Percentiles rank a stretch among this genome's conserved stretches.
Evolutionary conservation across 441 rosid species (phyloP).

Genomic region (Viola pubescens): DNA sequence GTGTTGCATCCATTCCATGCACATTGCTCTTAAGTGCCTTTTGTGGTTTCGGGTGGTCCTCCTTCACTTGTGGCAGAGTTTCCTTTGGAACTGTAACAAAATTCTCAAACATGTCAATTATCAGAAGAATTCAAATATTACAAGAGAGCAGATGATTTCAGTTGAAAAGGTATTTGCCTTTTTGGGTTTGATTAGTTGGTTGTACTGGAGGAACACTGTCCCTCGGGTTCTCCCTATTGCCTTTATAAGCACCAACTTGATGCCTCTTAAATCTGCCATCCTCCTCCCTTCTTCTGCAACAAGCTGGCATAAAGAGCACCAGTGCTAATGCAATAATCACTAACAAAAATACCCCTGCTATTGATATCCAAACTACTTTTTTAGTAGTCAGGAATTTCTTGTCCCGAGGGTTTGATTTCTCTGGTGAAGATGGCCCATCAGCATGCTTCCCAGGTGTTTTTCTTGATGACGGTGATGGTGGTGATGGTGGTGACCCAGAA

Average conservation of each 20-base stretch:
- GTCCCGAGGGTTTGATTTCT: conserved; percentile 34
- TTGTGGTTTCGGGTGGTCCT: conserved; percentile 37
- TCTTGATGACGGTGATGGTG: conserved; percentile 34
- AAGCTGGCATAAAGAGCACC: conserved; percentile 48
- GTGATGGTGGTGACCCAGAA: conserved; percentile 33
- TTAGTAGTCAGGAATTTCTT: conserved; percentile 40
- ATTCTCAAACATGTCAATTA: conserved; percentile 1
- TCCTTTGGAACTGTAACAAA: conserved; percentile 38
- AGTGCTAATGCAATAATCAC: conserved; percentile 45
- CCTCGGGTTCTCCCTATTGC: conserved; percentile 47
- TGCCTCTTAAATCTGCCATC: conserved; percentile 45
- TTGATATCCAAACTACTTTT: conserved; percentile 61
- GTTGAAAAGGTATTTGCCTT: conserved; percentile 42
- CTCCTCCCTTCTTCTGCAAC: conserved; percentile 40
- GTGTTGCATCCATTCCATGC: conserved; percentile 26
- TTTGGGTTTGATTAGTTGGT: conserved; percentile 46
- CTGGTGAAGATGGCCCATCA: conserved; percentile 50
- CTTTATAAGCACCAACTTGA: conserved; percentile 60
- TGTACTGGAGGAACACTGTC: conserved; percentile 33
- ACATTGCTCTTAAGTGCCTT: conserved; percentile 37
- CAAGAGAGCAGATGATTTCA: conserved; percentile 6
- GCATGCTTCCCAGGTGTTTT: conserved; percentile 50
- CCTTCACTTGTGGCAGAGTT: conserved; percentile 23
- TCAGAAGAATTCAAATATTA: conserved; percentile 8
- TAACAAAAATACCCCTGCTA: conserved; percentile 50